Evolutionary conservation across 306 rosid genomes (phyloP).

Genomic region (Cotoneaster glaucophyllus): DNA sequence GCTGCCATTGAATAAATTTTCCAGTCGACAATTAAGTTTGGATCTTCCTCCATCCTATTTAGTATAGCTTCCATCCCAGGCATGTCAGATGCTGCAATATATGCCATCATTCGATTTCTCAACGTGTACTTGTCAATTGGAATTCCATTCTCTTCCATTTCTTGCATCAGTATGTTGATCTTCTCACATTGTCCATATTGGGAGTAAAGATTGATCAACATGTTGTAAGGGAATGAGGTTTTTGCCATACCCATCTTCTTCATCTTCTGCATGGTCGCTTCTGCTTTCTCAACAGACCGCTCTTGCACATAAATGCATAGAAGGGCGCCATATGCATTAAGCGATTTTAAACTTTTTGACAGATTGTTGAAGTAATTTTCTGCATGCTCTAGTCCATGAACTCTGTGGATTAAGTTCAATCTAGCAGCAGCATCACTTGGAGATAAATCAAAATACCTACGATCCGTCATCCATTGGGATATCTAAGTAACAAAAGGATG

Average conservation of each 20-base stretch:
- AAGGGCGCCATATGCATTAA: constrained; percentile 21
- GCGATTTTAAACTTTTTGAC: constrained; percentile 14
- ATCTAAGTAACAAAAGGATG: constrained; percentile 13
- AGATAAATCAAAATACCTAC: constrained; percentile 19
- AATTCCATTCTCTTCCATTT: constrained; percentile 27
- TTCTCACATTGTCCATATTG: constrained; percentile 27
- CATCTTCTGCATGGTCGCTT: constrained; percentile 26
- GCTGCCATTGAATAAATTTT: constrained; percentile 32
- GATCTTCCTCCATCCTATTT: constrained; percentile 12
- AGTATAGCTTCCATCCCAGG: constrained; percentile 24
- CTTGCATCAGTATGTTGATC: constrained; percentile 26
- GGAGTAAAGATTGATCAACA: constrained; percentile 31
- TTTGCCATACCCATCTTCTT: constrained; percentile 14
- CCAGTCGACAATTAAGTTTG: constrained; percentile 13
- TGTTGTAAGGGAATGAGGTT: constrained; percentile 28
- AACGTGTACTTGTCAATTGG: constrained; percentile 27
- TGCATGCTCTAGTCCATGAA: constrained; percentile 30
- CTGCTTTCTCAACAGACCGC: constrained; percentile 23
- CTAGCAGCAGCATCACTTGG: constrained; percentile 26
- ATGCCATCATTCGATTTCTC: constrained; percentile 27
- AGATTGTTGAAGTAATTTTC: constrained; percentile 29
- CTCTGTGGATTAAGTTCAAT: constrained; percentile 25
- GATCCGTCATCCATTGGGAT: constrained; percentile 36
- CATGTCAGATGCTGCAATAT: constrained; percentile 20
- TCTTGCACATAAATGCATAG: constrained; percentile 25